Evolutionary conservation across 495 filamentous ascomycete species (phyloP).

Genomic region (Aspergillus steynii): DNA sequence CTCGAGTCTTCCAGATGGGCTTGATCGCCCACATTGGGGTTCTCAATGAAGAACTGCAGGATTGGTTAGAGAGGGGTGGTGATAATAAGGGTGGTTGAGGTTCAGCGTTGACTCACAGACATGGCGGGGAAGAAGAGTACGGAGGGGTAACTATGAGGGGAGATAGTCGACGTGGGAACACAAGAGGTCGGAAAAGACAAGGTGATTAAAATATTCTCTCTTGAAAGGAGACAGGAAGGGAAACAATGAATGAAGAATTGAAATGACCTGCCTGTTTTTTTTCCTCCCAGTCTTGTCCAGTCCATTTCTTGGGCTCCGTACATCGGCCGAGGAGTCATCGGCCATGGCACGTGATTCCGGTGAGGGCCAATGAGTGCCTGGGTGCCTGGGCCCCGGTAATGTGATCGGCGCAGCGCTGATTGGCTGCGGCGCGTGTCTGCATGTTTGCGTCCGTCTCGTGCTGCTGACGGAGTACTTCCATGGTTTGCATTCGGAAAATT

Average conservation of each 20-base stretch:
- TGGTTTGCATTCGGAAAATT: no score
- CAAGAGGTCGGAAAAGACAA: conserved; percentile 15
- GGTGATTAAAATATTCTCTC: conserved; percentile 5
- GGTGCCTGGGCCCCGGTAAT: neutral
- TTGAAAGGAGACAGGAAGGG: neutral
- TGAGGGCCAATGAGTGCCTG: neutral
- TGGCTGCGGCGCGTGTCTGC: neutral
- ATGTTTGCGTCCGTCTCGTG: neutral
- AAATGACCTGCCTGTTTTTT: neutral
- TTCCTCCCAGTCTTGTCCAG: neutral
- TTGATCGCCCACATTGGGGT: conserved; percentile 84
- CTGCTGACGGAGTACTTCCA: no score
- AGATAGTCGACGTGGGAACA: conserved; percentile 2
- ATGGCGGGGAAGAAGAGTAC: conserved; percentile 29
- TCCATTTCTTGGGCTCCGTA: neutral
- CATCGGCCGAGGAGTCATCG: neutral
- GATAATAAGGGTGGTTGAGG: conserved; percentile 7
- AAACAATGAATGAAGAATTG: conserved; percentile 1
- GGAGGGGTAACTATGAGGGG: conserved; percentile 6
- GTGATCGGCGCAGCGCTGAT: neutral
- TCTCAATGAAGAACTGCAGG: conserved; percentile 79
- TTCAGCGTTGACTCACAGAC: conserved; percentile 38
- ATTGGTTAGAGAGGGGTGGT: conserved; percentile 11
- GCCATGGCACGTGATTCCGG: neutral
- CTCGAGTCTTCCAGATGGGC: conserved; percentile 84